Conservation (phyloP, 108 stramenopile species). For the Asterionellopsis glacialis region DNA sequence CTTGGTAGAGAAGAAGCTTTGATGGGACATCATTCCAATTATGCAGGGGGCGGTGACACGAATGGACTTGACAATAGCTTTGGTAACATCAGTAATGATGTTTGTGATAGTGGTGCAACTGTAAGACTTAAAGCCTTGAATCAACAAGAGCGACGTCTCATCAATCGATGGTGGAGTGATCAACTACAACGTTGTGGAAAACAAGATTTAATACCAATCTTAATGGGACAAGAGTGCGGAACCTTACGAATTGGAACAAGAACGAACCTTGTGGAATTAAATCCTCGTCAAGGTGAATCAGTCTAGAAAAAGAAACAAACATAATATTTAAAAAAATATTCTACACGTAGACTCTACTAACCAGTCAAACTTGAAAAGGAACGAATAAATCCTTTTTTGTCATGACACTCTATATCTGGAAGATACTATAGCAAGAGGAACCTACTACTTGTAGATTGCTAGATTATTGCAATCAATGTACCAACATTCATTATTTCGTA, state of each 20-base stretch:
- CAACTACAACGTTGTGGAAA: slow-evolving; percentile 59
- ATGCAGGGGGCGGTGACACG: background rate
- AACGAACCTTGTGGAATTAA: slow-evolving; percentile 11
- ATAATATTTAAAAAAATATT: no score
- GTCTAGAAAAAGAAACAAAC: no score
- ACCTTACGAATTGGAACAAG: slow-evolving; percentile 37
- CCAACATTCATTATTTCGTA: no score
- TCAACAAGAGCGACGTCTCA: slow-evolving; percentile 62
- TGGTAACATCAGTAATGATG: slow-evolving; percentile 23
- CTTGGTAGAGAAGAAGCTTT: slow-evolving; percentile 69
- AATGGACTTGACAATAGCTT: background rate
- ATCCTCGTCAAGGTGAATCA: background rate
- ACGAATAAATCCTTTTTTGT: no score
- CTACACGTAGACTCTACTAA: no score
- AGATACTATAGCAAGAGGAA: no score
- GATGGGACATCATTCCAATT: slow-evolving; percentile 18
- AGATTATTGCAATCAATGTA: no score
- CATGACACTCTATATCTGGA: no score
- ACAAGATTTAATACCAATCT: slow-evolving; percentile 55
- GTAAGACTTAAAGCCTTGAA: slow-evolving; percentile 67
- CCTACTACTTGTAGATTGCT: no score
- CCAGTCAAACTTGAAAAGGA: no score
- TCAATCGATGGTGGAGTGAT: slow-evolving; percentile 83
- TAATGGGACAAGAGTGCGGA: slow-evolving; percentile 82
- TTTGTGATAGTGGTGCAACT: slow-evolving; percentile 64